phyloP scores from a whole-genome alignment of 1,139 yeast species.

The Arxiozyma telluris region DNA sequence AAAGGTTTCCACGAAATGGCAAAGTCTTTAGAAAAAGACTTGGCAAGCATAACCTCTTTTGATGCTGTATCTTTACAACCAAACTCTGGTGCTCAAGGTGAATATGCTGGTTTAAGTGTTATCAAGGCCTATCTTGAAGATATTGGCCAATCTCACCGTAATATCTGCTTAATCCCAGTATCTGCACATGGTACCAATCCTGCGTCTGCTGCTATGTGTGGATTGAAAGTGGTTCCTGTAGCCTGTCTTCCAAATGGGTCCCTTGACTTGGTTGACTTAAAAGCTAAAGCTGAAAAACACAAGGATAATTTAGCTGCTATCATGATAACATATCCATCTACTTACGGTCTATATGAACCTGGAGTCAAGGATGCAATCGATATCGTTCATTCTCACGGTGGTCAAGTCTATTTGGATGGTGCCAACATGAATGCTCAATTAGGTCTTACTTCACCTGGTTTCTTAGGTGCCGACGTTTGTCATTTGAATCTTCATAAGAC shows the following conservation, averaged over 20 bases:
- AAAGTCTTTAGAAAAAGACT: constrained; percentile 68
- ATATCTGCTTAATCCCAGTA: constrained; percentile 88
- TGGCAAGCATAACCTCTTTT: constrained; percentile 92
- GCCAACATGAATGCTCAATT: constrained; percentile 99
- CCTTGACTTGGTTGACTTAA: constrained; percentile 68
- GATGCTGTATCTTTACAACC: constrained; percentile 90
- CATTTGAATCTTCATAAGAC: constrained; percentile 95
- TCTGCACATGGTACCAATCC: constrained; percentile 98
- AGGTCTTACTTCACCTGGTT: constrained; percentile 95
- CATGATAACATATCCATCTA: constrained; percentile 96
- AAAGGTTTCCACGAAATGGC: constrained; percentile 72
- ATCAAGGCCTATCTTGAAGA: constrained; percentile 70
- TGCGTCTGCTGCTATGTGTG: constrained; percentile 97
- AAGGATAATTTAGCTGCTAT: constrained; percentile 69
- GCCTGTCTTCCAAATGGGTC: constrained; percentile 83
- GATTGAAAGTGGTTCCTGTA: constrained; percentile 84
- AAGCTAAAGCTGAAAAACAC: constrained; percentile 63
- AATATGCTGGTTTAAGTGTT: constrained; percentile 85
- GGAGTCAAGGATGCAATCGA: constrained; percentile 79
- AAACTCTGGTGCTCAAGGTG: constrained; percentile 98
- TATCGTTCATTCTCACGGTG: constrained; percentile 75
- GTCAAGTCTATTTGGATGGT: constrained; percentile 95
- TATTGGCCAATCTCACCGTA: constrained; percentile 60
- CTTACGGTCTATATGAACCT: constrained; percentile 93
- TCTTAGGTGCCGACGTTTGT: constrained; percentile 97